These are phyloP conservation scores for Diaporthe batatas DNA, from an alignment of 2,329 filamentous ascomycete genomes.

Conservation along the genomic window DNA sequence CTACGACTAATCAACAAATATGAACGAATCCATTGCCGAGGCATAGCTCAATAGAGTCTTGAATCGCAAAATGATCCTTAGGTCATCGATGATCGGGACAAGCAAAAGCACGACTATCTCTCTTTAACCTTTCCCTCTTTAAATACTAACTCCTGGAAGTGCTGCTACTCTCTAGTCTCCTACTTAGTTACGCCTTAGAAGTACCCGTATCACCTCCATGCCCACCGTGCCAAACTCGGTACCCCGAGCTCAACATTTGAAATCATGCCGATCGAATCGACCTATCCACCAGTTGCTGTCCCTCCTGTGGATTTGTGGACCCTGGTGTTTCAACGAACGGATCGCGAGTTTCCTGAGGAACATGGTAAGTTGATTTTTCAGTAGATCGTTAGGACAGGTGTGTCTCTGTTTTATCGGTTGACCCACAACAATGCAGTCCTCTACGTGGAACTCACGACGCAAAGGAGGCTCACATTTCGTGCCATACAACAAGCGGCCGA, in stretches of 20 bases:
- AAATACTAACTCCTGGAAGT: too few species aligned
- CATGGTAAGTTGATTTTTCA: not conserved
- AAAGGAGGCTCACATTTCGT: conserved; percentile 2
- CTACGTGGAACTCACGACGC: conserved; percentile 10
- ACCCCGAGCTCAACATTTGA: not conserved
- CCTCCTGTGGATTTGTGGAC: conserved; percentile 7
- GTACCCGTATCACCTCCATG: not conserved
- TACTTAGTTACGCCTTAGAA: not conserved
- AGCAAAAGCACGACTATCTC: not conserved
- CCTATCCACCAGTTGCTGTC: not conserved
- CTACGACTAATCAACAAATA: conserved; percentile 19
- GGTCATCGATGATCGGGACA: not conserved
- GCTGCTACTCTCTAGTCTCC: not conserved
- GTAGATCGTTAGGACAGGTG: not conserved
- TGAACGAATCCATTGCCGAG: conserved; percentile 4
- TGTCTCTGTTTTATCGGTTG: not conserved
- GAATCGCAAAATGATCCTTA: not conserved
- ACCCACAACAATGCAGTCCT: conserved; percentile 6
- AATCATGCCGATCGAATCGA: conserved; percentile 3
- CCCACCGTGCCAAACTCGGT: not conserved
- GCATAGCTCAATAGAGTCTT: not conserved
- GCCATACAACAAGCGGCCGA: conserved; percentile 2
- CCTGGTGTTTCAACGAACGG: not conserved
- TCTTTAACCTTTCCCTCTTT: not conserved
- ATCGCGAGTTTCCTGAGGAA: conserved; percentile 13